Evolutionary conservation across 1,284 basidiomycete genomes (phyloP), one percentile per base, ranked within the genome.

Genomic region (Pascua sp.): DNA sequence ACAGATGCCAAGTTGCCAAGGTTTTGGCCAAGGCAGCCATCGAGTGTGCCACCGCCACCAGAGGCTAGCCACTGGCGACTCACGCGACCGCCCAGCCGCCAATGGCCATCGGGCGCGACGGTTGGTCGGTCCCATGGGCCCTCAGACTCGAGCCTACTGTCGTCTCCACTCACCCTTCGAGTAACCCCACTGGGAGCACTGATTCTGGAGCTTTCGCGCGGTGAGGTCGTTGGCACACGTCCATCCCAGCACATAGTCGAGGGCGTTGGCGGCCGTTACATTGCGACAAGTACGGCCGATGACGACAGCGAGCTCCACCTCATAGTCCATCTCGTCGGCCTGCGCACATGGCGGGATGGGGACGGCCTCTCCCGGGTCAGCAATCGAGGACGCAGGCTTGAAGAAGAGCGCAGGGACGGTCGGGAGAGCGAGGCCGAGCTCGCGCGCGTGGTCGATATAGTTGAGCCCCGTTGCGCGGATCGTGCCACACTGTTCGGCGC

Each of bases 231-330:
- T 91, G 2, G 84, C 87, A 8, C 80, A 85, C 1, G 87, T 89
- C 70, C 90, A 91, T 1, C 85, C 90, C 0, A 91, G 80, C 4
- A 94, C 86, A 64, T 91, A 90, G 67, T 90, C 84, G 50, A 91
- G 77, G 0, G 91, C 90, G 5, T 91, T 83, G 0, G 79, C 82
- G 65, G 88, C 86, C 0, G 81, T 80, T 9, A 93, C 89, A 67
- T 94, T 78, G 77, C 87, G 89, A 48, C 87, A 87, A 0, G 84
- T 72, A 67, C 87, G 88, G 16, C 89, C 90, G 47, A 95, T 89
- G 56, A 95, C 86, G 61, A 94, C 83, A 41, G 85, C 88, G 5
- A 95, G 79, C 68, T 95, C 91, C 52, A 89, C 89, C 69, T 95
- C 91, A 67, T 91, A 94, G 75, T 95, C 91, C 0, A 89, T 83